phyloP scores from a whole-genome alignment of 2,329 filamentous ascomycete genomes.

The Nigrospora oryzae region DNA sequence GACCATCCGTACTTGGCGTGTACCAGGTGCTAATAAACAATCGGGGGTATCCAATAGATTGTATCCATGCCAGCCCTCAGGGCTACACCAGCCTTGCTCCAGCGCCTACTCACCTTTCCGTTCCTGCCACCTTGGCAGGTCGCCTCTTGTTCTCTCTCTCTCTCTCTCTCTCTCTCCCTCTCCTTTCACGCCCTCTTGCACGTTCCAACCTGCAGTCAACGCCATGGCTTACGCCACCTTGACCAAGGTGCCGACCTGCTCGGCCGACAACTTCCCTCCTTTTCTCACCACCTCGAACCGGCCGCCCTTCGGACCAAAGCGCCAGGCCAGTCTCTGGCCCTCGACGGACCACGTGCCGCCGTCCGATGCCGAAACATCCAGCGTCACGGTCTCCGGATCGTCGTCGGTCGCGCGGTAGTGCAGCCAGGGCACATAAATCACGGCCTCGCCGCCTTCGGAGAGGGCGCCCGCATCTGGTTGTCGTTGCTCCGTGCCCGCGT shows the following conservation, averaged over 20 bases:
- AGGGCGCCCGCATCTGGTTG: neutral
- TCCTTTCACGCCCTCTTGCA: no score
- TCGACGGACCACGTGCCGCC: neutral
- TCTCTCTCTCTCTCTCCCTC: no score
- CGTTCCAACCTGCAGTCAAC: no score
- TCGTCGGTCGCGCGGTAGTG: slow-evolving; percentile 8
- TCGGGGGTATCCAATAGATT: no score
- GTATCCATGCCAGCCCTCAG: no score
- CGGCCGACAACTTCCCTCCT: slow-evolving; percentile 4
- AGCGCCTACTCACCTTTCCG: no score
- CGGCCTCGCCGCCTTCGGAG: slow-evolving; percentile 2
- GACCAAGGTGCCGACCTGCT: slow-evolving; percentile 6
- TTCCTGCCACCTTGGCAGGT: no score
- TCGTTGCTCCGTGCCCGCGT: neutral
- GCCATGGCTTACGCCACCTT: neutral
- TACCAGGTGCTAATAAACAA: no score
- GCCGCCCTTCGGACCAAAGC: neutral
- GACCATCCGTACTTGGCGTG: no score
- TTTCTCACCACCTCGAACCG: neutral
- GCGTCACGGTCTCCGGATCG: neutral
- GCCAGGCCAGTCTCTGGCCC: neutral
- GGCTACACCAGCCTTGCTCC: no score
- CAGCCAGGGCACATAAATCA: slow-evolving; percentile 10
- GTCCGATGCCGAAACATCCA: neutral
- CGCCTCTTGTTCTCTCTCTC: no score